A percentile compares a stretch with the other conserved stretches of the same genome.
Evolutionary conservation across 179 eudicot species (phyloP).

Genomic region (Gypsophila paniculata): DNA sequence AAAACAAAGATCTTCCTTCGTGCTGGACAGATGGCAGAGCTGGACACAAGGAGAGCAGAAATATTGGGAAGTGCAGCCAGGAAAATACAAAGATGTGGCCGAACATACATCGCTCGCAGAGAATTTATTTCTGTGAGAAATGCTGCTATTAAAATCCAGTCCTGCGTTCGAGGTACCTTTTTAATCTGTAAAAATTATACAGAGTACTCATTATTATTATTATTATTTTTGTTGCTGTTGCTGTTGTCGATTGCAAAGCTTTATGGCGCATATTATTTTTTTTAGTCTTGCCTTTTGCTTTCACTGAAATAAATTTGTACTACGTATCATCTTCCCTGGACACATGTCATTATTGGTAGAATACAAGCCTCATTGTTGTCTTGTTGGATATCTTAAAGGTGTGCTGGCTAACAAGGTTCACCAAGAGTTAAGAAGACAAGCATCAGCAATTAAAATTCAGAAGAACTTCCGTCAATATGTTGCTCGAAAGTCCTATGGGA

Average conservation of each 20-base stretch:
- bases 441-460: constrained; percentile 83
- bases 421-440: constrained; percentile 68
- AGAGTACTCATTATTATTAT: neutral
- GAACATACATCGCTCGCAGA: constrained; percentile 85
- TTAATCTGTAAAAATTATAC: neutral
- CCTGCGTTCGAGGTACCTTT: constrained; percentile 80
- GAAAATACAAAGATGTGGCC: constrained; percentile 78
- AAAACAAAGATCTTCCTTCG: constrained; percentile 93
- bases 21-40: constrained; percentile 99
- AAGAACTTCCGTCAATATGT: constrained; percentile 63
- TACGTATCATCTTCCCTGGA: no score
- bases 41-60: constrained; percentile 92
- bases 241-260: neutral
- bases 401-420: constrained; percentile 73
- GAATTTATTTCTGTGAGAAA: constrained; percentile 60
- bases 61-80: constrained; percentile 88
- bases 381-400: constrained; percentile 36
- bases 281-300: no score
- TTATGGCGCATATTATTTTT: no score
- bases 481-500: constrained; percentile 51
- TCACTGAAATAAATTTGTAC: no score
- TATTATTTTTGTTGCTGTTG: neutral
- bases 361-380: constrained; percentile 11
- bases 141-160: constrained; percentile 82
- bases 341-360: no score